Percentiles rank a stretch among this genome's conserved stretches.
These are phyloP conservation scores for Arthrobotrys sinensis DNA, from an alignment of 2,329 filamentous ascomycete species.

Conservation along the genomic window DNA sequence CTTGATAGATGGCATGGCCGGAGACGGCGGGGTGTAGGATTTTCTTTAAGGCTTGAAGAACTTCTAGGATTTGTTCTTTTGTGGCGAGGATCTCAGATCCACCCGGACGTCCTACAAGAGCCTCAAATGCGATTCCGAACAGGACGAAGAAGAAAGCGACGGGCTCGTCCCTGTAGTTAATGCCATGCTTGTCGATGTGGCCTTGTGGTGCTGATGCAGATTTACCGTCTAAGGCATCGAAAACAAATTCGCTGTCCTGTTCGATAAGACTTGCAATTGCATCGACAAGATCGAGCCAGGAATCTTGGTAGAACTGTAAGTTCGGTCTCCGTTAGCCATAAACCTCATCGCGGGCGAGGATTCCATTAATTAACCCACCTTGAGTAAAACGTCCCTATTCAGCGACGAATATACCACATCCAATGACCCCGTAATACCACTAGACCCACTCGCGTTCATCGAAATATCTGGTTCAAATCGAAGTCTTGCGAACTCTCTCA, in stretches of 20 bases:
- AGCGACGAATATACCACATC: constrained; percentile 95
- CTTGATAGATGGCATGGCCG: constrained; percentile 95
- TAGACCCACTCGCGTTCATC: constrained; percentile 83
- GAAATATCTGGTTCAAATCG: constrained; percentile 98
- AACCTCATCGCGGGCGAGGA: background rate
- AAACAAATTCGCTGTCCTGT: constrained; percentile 97
- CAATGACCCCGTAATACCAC: constrained; percentile 78
- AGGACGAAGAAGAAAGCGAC: constrained; percentile 99
- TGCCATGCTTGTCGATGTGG: constrained; percentile 73
- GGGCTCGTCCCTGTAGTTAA: constrained; percentile 98
- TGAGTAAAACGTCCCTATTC: constrained; percentile 91
- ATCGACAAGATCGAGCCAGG: constrained; percentile 96
- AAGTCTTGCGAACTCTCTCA: constrained; percentile 92
- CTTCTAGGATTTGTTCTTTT: constrained; percentile 86
- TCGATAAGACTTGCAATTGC: constrained; percentile 97
- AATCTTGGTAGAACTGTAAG: constrained; percentile 88
- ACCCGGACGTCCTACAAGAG: constrained; percentile 84
- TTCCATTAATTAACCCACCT: constrained; percentile 68
- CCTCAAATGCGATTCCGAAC: constrained; percentile 96
- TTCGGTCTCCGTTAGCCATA: constrained; percentile 5
- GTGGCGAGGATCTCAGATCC: constrained; percentile 77
- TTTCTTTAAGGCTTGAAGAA: constrained; percentile 91
- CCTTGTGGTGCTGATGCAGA: constrained; percentile 68
- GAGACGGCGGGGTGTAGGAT: constrained; percentile 95
- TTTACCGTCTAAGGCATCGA: constrained; percentile 94